Evolutionary conservation across 169 alveolate species (phyloP).

Genomic region (Ichthyophthirius multifiliis): DNA sequence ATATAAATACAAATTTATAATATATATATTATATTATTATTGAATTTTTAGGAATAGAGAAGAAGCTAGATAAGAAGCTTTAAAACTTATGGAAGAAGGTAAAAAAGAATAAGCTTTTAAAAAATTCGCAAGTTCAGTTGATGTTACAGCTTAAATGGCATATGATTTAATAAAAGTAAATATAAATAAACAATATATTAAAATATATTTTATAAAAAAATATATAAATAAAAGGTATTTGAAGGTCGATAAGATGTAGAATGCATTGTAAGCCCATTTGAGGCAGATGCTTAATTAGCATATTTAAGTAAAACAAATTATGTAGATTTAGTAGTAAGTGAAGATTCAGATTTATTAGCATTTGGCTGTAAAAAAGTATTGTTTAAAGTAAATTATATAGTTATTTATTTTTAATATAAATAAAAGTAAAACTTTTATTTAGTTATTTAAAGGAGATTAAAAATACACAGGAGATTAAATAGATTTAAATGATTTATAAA

Average conservation of each 20-base stretch:
- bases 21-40: too few species aligned
- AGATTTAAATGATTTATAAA: slow-evolving; percentile 32
- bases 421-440: neutral
- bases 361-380: slow-evolving; percentile 79
- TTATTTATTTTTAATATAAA: neutral
- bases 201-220: neutral
- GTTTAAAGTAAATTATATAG: slow-evolving; percentile 62
- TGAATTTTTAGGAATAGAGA: slow-evolving; percentile 45
- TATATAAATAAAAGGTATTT: neutral
- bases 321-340: slow-evolving; percentile 80
- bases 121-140: slow-evolving; percentile 66
- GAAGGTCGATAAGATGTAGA: slow-evolving; percentile 35
- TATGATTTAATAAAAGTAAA: slow-evolving; percentile 56
- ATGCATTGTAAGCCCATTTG: slow-evolving; percentile 87
- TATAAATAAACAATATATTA: neutral
- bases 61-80: slow-evolving; percentile 47
- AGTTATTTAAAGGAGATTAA: slow-evolving; percentile 10
- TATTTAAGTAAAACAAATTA: slow-evolving; percentile 61
- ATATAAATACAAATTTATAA: too few species aligned
- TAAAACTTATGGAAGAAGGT: slow-evolving; percentile 39
- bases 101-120: slow-evolving; percentile 53
- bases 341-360: slow-evolving; percentile 87
- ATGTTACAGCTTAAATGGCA: slow-evolving; percentile 76
- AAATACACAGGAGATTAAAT: slow-evolving; percentile 63
- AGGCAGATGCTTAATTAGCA: slow-evolving; percentile 90